Evolutionary conservation across 2,329 filamentous ascomycete species (phyloP).

Genomic region (Lasiodiplodia sp.): DNA sequence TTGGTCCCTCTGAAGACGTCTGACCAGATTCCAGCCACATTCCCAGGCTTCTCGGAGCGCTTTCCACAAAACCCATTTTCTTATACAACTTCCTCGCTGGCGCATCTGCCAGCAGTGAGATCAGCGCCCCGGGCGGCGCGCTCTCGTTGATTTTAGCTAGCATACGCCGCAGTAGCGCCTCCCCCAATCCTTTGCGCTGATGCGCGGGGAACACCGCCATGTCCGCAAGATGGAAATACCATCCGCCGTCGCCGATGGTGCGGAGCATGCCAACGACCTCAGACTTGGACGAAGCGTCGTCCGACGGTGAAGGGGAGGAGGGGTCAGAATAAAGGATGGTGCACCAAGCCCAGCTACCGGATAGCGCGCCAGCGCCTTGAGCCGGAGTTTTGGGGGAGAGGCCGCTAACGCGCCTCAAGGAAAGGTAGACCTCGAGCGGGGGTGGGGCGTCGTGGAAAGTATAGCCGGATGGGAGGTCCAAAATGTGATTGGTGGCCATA

Average conservation of each 20-base stretch:
- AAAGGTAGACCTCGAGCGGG: conserved; percentile 45
- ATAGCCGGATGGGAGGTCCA: conserved; percentile 46
- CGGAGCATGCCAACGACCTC: conserved; percentile 54
- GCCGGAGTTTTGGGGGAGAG: conserved; percentile 48
- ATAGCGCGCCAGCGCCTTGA: conserved; percentile 47
- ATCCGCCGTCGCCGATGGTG: conserved; percentile 58
- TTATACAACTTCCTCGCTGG: conserved; percentile 52
- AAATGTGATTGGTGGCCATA: not conserved
- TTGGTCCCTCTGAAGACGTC: not conserved
- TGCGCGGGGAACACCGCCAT: conserved; percentile 56
- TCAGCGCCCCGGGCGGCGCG: conserved; percentile 48
- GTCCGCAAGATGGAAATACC: conserved; percentile 58
- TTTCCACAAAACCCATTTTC: conserved; percentile 52
- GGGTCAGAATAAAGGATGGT: conserved; percentile 44
- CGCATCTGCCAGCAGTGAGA: conserved; percentile 53
- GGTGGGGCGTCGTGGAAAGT: conserved; percentile 47
- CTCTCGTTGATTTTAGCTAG: conserved; percentile 46
- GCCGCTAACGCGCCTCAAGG: conserved; percentile 48
- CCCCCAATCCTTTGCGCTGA: conserved; percentile 54
- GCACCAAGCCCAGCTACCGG: conserved; percentile 55
- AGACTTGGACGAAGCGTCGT: not conserved
- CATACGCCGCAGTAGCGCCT: conserved; percentile 50
- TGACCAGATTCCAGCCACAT: conserved; percentile 39
- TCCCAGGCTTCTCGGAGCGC: conserved; percentile 38
- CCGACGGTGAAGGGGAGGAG: not conserved